Evolutionary conservation across 331 rosid genomes (phyloP), one percentile per base, ranked within the genome.

Genomic region (Cucumis variabilis): DNA sequence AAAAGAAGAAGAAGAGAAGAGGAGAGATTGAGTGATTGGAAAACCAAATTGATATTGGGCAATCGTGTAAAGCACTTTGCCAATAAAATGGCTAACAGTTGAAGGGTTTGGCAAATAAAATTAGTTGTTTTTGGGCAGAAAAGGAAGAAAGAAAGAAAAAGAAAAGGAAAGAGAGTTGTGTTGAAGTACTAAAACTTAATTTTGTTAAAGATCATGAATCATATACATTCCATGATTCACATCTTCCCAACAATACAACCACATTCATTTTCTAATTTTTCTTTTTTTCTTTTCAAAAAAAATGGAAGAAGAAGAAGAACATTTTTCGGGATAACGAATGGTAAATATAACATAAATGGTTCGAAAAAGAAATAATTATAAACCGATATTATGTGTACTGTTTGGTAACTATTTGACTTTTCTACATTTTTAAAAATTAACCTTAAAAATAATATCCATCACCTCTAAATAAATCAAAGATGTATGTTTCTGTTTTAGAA

Each of bases 1-100:
- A 24, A 8, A 24, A 24, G 13, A 41, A 41, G 46, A 44, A 44
- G 10, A 44, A 8, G 44, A 37, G 44, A 37, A 37, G 44, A 37
- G 24, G 30, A 75, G 3, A 51, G 37, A 51, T 24, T 51, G n/a
- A 20, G 28, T 51, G 83, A 77, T 48, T 78, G 83, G 66, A 16
- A 48, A 48, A 16, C 20, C 30, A 48, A 37, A 0, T 25, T 14
- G 84, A 27, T 53, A 79, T 79, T 79, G 84, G 84, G 84, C 41
- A 79, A 25, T 27, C 84, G 84, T 79, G 84, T 53, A 53, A 51
- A 25, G 84, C 84, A 79, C 84, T 79, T 79, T 79, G 84, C 84
- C 4, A 15, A 53, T 53, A 24, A 79, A 79, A 79, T 50, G 48
- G 68, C 48, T 50, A 7, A 53, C 66, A 79, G 27, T 79, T 51